Conservation (phyloP, 768 basidiomycete genomes). For the Pleurotus djamor region DNA sequence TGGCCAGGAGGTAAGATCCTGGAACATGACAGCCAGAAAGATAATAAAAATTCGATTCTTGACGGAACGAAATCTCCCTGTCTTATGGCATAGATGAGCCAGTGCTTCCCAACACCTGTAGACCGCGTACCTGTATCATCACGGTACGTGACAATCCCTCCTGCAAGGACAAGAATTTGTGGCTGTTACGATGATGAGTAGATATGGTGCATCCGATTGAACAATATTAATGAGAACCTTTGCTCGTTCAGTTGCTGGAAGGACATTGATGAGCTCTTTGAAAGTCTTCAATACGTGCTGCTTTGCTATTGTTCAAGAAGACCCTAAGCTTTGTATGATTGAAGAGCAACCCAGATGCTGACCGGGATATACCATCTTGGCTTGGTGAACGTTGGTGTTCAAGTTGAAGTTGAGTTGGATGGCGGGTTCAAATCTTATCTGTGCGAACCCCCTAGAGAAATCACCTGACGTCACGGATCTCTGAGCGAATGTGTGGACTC, state of each 20-base stretch:
- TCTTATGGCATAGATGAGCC: not conserved
- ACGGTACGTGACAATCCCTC: conserved; percentile 45
- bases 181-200: conserved; percentile 36
- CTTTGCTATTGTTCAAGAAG: conserved; percentile 32
- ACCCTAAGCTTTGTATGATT: conserved; percentile 2
- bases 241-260: conserved; percentile 45
- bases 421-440: too few relatives aligned
- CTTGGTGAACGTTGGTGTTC: too few relatives aligned
- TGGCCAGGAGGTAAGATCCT: conserved; percentile 61
- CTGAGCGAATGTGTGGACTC: too few relatives aligned
- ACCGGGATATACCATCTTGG: not conserved
- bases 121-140: conserved; percentile 83
- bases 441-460: too few relatives aligned
- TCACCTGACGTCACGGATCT: too few relatives aligned
- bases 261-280: conserved; percentile 41
- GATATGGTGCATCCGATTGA: not conserved
- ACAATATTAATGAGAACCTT: conserved; percentile 43
- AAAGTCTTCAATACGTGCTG: conserved; percentile 55
- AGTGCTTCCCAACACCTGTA: conserved; percentile 81
- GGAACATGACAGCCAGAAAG: conserved; percentile 80
- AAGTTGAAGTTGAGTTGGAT: too few relatives aligned
- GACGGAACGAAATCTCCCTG: conserved; percentile 26
- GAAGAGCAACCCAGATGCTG: not conserved
- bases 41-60: conserved; percentile 74
- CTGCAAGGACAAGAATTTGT: conserved; percentile 69